phyloP scores from a whole-genome alignment of 2,329 filamentous ascomycete species.

The Polychaeton citri region DNA sequence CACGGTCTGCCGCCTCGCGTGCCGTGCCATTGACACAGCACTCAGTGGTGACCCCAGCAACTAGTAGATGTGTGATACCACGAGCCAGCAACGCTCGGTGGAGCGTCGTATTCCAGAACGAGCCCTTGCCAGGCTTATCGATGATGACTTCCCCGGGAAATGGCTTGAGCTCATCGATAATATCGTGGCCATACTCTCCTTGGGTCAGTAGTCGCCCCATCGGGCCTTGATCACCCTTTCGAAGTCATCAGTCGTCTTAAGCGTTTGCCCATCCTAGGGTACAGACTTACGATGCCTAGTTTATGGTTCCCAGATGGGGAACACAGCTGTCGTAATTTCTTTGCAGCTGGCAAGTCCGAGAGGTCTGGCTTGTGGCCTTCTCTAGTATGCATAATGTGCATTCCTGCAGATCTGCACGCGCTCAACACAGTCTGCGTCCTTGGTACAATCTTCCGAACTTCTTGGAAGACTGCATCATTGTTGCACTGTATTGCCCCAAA shows the following conservation, averaged over 20 bases:
- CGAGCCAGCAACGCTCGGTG: constrained; percentile 40
- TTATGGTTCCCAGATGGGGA: constrained; percentile 32
- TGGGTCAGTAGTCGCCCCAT: constrained; percentile 41
- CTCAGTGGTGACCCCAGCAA: constrained; percentile 46
- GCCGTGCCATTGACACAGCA: constrained; percentile 45
- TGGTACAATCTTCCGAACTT: constrained; percentile 15
- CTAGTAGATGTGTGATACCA: constrained; percentile 44
- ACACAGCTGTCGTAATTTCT: constrained; percentile 35
- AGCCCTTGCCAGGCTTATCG: constrained; percentile 47
- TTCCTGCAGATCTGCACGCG: constrained; percentile 27
- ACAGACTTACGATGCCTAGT: constrained; percentile 31
- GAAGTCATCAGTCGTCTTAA: too few relatives aligned
- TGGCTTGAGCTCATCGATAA: constrained; percentile 41
- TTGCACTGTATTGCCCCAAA: constrained; percentile 38
- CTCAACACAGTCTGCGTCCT: constrained; percentile 24
- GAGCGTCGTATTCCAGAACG: constrained; percentile 44
- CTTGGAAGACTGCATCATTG: constrained; percentile 22
- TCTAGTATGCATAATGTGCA: constrained; percentile 37
- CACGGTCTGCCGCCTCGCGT: constrained; percentile 46
- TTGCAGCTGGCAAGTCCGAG: constrained; percentile 39
- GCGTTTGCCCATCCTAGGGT: too few relatives aligned
- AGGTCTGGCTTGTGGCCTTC: constrained; percentile 39
- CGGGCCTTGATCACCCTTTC: constrained; percentile 33
- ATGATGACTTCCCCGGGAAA: constrained; percentile 40
- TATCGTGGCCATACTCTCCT: constrained; percentile 42